Percentiles rank a stretch among this genome's conserved stretches.
Evolutionary conservation across 371 early-diverging fungal species (phyloP).

Genomic region (Mortierella sp.): DNA sequence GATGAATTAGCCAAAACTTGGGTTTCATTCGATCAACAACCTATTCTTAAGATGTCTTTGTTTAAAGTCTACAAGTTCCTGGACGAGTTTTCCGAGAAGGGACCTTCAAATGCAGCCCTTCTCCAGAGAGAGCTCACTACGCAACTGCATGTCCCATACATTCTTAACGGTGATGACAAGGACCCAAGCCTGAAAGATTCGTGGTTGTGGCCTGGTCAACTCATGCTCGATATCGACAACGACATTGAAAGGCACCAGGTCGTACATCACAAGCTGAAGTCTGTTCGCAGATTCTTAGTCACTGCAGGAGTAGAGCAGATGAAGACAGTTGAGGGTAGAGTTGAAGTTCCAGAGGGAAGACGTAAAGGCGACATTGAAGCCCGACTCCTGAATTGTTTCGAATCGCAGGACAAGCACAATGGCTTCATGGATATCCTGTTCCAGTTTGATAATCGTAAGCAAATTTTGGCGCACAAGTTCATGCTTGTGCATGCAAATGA

Average conservation of each 20-base stretch:
- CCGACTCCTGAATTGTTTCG: conserved; percentile 11
- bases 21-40: conserved; percentile 8
- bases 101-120: no score
- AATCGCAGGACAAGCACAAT: conserved; percentile 19
- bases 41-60: not conserved
- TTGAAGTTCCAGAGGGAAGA: conserved; percentile 18
- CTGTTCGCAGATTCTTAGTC: conserved; percentile 16
- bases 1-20: conserved; percentile 13
- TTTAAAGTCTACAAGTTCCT: conserved; percentile 14
- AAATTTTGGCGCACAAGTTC: conserved; percentile 39
- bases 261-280: conserved; percentile 4
- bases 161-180: conserved; percentile 19
- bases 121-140: not conserved
- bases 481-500: conserved; percentile 19
- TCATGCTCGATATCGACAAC: conserved; percentile 33
- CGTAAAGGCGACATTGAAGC: conserved; percentile 6
- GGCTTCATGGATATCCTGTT: conserved; percentile 47
- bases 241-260: not conserved
- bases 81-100: not conserved
- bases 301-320: conserved; percentile 20
- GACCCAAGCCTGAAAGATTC: not conserved
- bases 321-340: conserved; percentile 6
- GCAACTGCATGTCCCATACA: conserved; percentile 1
- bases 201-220: conserved; percentile 24
- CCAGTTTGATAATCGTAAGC: conserved; percentile 3